Base-by-base conservation (phyloP, 2,329 filamentous ascomycete species). In the Zopfia rhizophila region DNA sequence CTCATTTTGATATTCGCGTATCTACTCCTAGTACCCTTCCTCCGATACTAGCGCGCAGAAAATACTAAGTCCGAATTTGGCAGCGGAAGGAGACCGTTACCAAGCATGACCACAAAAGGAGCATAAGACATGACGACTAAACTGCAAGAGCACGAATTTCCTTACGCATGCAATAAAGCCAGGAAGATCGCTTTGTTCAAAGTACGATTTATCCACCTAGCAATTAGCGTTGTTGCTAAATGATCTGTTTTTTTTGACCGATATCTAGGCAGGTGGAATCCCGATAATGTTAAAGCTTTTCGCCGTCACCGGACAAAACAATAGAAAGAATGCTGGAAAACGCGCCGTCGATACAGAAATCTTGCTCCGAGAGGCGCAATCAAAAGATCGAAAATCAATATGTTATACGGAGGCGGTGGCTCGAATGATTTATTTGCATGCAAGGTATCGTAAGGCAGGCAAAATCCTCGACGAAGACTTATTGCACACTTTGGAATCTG, bases 141-240 rank as follows among this genome's bases (percentile, higher is more conserved):
- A 24, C 38, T 70, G 5, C 61, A 63, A 54, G 58, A 66, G n/a
- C 45, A 68, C 4, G 66, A 70, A 29, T 69, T 69, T 38, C 66
- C 66, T 13, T 57, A 62, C 21, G 47, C 60, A 3, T 63, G 67
- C 23, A 36, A 45, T 18, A 67, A 63, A 30, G 60, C 60, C 19
- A 48, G 54, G n/a, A 55, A 38, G 28, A 48, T 68, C 7, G 54
- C 66, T 12, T 40, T 69, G 4, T 35, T 68, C 6, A 68, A 68
- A 55, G 61, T 68, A 47, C n/a, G n/a, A n/a, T n/a, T n/a, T n/a
- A n/a, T n/a, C n/a, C n/a, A n/a, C n/a, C n/a, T n/a, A n/a, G n/a
- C n/a, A n/a, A n/a, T n/a, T n/a, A n/a, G n/a, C n/a, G n/a, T n/a
- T n/a, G n/a, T n/a, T n/a, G n/a, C n/a, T n/a, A n/a, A n/a, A n/a